Base-by-base conservation (phyloP, 257 asterid species). In the Solanum tarapatanum region DNA sequence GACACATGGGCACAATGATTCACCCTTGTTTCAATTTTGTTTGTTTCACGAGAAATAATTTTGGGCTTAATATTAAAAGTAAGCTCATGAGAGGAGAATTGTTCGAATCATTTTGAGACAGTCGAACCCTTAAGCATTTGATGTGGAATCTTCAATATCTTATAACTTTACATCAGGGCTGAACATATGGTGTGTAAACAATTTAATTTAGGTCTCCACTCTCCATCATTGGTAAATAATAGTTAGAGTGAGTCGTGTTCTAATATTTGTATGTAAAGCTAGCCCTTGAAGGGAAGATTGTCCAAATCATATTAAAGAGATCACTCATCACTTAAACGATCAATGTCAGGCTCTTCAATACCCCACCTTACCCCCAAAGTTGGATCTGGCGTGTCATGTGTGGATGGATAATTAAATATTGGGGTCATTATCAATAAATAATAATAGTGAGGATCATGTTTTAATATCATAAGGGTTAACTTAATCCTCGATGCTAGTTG, bases 31-130 rank as follows among this genome's bases (percentile, higher is more conserved):
- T 79, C 39, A 45, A 36, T 79, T 43, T 26, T 36, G 39, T 45
- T 16, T 80, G 26, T 4, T 26, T 45, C 41, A 45, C 3, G 28
- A 62, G 11, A 60, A 8, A 60, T 8, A 4, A n/a, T 1, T 62
- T 11, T 0, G 13, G 13, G 3, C 5, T 60, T 60, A 4, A 60
- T 2, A 21, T 9, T 60, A 60, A 4, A 60, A 23, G 7, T 9
- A 10, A 62, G 2, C 3, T n/a, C 0, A 23, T 2, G 7, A n/a
- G 14, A 2, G 7, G 6, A n/a, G 3, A 10, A 62, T 10, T n/a
- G 7, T 62, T n/a, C 28, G 1, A 60, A 0, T 0, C 2, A 62
- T 62, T n/a, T n/a, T 62, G 2, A 62, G 3, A 10, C 0, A 0
- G 13, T 1, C 1, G 0, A 62, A 4, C 7, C 16, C 7, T 62